A percentile compares a stretch with the other conserved stretches of the same genome.
Evolutionary conservation across 805 yeast genomes (phyloP).

Genomic region (Pichia rugopelliculosa): DNA sequence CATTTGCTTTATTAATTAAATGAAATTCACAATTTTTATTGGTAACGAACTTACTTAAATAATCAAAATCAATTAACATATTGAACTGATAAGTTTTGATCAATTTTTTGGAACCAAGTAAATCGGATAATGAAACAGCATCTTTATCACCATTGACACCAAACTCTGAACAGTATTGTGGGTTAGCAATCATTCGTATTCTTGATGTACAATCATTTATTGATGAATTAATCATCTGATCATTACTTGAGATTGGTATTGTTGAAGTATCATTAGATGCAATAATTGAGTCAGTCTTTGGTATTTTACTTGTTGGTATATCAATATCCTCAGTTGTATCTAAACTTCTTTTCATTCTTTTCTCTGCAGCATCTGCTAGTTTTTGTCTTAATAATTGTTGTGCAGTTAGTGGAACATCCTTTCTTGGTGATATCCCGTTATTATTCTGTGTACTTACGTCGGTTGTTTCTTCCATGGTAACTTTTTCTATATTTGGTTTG

Average conservation of each 20-base stretch:
- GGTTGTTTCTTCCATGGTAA: background rate
- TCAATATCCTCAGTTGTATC: background rate
- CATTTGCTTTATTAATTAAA: conserved; percentile 29
- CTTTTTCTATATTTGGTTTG: background rate
- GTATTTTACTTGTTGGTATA: background rate
- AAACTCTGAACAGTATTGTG: conserved; percentile 17
- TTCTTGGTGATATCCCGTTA: background rate
- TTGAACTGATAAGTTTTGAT: conserved; percentile 28
- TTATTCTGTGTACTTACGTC: background rate
- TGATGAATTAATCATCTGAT: background rate
- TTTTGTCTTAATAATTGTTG: conserved; percentile 14
- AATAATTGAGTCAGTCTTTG: background rate
- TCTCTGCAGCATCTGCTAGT: conserved; percentile 21
- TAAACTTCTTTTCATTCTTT: conserved; percentile 9
- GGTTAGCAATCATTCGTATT: conserved; percentile 21
- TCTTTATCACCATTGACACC: conserved; percentile 20
- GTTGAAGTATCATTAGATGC: background rate
- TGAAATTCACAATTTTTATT: conserved; percentile 17
- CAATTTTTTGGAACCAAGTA: conserved; percentile 21
- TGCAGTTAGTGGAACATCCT: background rate
- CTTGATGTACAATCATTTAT: conserved; percentile 16
- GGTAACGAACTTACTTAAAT: conserved; percentile 18
- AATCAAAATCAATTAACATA: conserved; percentile 25
- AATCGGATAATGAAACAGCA: conserved; percentile 21
- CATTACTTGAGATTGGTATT: too few relatives aligned